Evolutionary conservation across 352 stramenopile genomes (phyloP).

Genomic region (Blastocystis sp.): DNA sequence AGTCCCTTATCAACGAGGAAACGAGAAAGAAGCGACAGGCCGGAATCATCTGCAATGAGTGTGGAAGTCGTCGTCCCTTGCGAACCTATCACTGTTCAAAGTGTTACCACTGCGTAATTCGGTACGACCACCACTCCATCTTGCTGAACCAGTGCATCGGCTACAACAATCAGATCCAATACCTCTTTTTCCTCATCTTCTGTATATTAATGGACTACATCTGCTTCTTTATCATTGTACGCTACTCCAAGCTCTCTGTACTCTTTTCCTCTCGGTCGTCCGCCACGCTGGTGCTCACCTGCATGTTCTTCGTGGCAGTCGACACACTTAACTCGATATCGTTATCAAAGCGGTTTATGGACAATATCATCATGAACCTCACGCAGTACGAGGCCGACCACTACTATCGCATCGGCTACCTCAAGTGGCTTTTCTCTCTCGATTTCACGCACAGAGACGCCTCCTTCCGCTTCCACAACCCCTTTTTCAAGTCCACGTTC

Average conservation of each 20-base stretch:
- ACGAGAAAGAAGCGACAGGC: not conserved
- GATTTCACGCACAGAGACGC: not conserved
- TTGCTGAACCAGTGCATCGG: conserved; percentile 42
- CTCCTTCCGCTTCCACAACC: conserved; percentile 7
- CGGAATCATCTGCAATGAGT: conserved; percentile 4
- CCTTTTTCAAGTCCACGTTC: conserved; percentile 12
- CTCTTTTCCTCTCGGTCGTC: not conserved
- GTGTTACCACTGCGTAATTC: conserved; percentile 32
- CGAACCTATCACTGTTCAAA: conserved; percentile 23
- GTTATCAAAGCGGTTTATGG: conserved; percentile 21
- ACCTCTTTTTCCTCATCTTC: conserved; percentile 38
- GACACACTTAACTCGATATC: conserved; percentile 14
- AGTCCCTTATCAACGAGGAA: conserved; percentile 28
- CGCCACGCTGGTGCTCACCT: not conserved
- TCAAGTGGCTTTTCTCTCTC: not conserved
- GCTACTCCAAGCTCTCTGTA: not conserved
- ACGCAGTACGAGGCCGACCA: conserved; percentile 46
- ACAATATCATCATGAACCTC: conserved; percentile 28
- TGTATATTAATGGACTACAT: conserved; percentile 19
- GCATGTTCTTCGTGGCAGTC: not conserved
- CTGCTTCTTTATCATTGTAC: not conserved
- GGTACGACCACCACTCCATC: conserved; percentile 38
- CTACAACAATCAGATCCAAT: conserved; percentile 39
- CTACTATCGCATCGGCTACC: conserved; percentile 39
- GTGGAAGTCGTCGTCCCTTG: conserved; percentile 25